phyloP scores from a whole-genome alignment of 768 basidiomycete species.

The Termitomyces eurrhizus region DNA sequence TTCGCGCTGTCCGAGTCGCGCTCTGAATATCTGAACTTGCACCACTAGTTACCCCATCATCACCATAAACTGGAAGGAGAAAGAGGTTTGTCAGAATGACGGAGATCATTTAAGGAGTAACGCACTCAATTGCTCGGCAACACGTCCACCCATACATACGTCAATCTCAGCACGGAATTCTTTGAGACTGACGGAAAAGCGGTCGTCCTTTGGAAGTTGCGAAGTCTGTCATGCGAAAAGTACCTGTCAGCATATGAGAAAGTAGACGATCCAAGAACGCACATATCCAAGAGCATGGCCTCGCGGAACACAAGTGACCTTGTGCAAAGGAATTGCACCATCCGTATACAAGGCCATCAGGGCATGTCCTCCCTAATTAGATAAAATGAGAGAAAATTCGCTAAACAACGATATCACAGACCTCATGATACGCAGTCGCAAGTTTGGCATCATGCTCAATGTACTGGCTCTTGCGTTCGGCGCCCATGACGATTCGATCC shows the following conservation, averaged over 20 bases:
- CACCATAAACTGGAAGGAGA: conserved; percentile 67
- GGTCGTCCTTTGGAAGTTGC: conserved; percentile 74
- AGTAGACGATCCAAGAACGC: conserved; percentile 26
- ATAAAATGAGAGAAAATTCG: background rate
- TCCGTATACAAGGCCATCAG: conserved; percentile 92
- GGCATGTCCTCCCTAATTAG: conserved; percentile 78
- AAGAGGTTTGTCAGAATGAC: conserved; percentile 2
- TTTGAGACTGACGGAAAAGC: conserved; percentile 63
- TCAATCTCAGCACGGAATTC: conserved; percentile 84
- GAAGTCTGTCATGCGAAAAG: conserved; percentile 50
- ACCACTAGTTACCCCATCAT: conserved; percentile 86
- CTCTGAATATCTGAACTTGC: conserved; percentile 82
- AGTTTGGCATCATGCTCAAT: conserved; percentile 85
- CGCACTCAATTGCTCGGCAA: conserved; percentile 88
- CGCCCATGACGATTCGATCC: conserved; percentile 97
- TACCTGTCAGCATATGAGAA: background rate
- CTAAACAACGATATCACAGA: conserved; percentile 18
- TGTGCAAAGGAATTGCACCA: conserved; percentile 95
- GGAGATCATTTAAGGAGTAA: background rate
- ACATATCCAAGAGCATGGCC: conserved; percentile 90
- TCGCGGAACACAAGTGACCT: conserved; percentile 96
- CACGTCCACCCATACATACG: conserved; percentile 91
- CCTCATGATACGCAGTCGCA: conserved; percentile 96
- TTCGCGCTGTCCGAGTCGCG: conserved; percentile 75
- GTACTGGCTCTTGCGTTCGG: conserved; percentile 86